phyloP scores from a whole-genome alignment of 2,329 filamentous ascomycete genomes.

The Penicillium sp. region DNA sequence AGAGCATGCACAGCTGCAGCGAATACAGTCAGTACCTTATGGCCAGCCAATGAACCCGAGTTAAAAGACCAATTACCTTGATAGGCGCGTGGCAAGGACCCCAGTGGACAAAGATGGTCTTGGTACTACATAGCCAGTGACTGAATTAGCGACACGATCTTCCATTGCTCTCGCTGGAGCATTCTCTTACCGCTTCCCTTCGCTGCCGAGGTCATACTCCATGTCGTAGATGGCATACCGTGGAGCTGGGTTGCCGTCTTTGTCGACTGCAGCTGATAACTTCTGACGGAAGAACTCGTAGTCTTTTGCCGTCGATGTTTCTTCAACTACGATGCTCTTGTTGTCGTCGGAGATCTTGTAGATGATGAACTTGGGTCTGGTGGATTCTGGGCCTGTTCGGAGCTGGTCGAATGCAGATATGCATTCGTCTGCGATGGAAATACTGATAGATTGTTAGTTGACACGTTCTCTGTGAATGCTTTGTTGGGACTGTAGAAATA shows the following conservation, averaged over 20 bases:
- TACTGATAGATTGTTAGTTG: background rate
- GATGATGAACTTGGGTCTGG: constrained; percentile 43
- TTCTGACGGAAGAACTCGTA: constrained; percentile 21
- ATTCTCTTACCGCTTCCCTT: constrained; percentile 27
- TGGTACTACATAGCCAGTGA: background rate
- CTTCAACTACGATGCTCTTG: constrained; percentile 30
- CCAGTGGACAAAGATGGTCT: background rate
- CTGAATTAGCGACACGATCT: background rate
- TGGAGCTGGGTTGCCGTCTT: background rate
- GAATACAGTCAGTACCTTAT: background rate
- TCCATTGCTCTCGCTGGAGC: background rate
- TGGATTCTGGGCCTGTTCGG: constrained; percentile 26
- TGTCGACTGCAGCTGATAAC: constrained; percentile 22
- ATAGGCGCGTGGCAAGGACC: background rate
- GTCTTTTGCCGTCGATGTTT: constrained; percentile 26
- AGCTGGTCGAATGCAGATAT: constrained; percentile 29
- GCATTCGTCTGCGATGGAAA: constrained; percentile 19
- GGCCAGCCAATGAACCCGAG: background rate
- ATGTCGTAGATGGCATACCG: constrained; percentile 34
- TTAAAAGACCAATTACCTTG: background rate
- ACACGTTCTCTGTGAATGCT: background rate
- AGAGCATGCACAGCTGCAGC: background rate
- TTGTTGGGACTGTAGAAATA: background rate
- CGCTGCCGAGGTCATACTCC: constrained; percentile 30
- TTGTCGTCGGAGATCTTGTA: constrained; percentile 34